Evolutionary conservation across 2,329 filamentous ascomycete genomes (phyloP), one percentile per base, ranked within the genome.

Genomic region (Diaporthe citrichinensis): DNA sequence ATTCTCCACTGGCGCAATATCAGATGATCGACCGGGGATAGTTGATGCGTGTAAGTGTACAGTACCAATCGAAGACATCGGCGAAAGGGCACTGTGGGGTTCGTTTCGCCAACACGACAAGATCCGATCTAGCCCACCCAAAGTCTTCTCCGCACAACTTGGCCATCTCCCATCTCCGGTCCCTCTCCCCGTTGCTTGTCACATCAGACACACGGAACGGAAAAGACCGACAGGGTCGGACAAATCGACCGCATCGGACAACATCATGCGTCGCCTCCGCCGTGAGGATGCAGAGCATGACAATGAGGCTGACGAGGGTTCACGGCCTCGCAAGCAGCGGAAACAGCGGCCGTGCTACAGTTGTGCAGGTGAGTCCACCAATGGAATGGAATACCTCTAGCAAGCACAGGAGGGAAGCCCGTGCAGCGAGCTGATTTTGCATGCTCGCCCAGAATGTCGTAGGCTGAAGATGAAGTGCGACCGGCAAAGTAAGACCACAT

Each of bases 401-500:
- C n/a, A 1, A 44, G 5, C n/a, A 15, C 1, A 20, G 6, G 12
- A 23, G 4, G 28, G 20, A 23, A 7, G 7, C 14, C n/a, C n/a
- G n/a, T 36, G 5, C 58, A 62, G 36, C 12, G n/a, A 62, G 58
- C 58, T 62, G 58, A 62, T 44, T 20, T 17, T 9, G 8, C 1
- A 10, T 44, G 14, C n/a, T 6, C 9, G 58, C 28, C 58, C 36
- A 62, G 58, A 62, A 44, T 62, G 58, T 39, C 58, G 58, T 39
- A 62, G 58, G 14, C n/a, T 62, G n/a, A 62, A 62, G n/a, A 62
- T 62, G 58, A 62, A 62, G 20, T 62, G 58, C 12, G 58, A 62
- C 58, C 58, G 58, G n/a, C 36, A 62, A 62, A 36, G 58, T 62
- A 28, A 62, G 58, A 25, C 36, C 36, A 25, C 10, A 34, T 15